Conservation (phyloP, 148 eudicot species). For the Rhododendron ovatum region DNA sequence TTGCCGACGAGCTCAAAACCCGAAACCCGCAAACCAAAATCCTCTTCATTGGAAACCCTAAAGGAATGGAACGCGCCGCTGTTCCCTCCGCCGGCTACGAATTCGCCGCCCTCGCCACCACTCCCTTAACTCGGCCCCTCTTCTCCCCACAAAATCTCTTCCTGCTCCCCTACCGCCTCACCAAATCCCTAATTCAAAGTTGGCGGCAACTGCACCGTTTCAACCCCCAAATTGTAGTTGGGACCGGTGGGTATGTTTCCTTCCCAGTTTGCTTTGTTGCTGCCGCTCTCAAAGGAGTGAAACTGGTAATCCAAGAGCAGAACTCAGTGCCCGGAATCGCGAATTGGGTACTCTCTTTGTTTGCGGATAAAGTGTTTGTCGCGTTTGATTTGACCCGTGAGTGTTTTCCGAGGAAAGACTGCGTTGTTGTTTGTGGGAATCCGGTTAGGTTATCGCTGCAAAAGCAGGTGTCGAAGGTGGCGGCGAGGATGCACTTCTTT, state of each 20-base stretch:
- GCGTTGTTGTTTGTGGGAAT: constrained; percentile 61
- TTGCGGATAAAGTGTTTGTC: constrained; percentile 51
- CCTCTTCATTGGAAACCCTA: constrained; percentile 47
- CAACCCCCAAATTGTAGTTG: constrained; percentile 52
- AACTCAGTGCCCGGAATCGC: constrained; percentile 46
- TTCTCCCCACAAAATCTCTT: constrained; percentile 31
- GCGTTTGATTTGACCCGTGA: constrained; percentile 50
- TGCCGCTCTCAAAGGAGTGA: constrained; percentile 38
- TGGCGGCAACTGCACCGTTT: constrained; percentile 37
- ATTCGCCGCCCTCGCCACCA: constrained; percentile 29
- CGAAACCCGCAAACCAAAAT: constrained; percentile 34
- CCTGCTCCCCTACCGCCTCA: constrained; percentile 28
- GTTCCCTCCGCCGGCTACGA: constrained; percentile 52
- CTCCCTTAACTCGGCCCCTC: constrained; percentile 34
- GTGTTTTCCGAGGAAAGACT: constrained; percentile 41
- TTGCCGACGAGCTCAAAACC: constrained; percentile 53
- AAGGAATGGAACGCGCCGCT: constrained; percentile 51
- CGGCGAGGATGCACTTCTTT: constrained; percentile 43
- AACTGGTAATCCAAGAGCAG: constrained; percentile 54
- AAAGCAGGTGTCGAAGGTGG: constrained; percentile 33
- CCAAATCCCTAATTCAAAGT: constrained; percentile 27
- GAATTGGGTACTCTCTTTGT: constrained; percentile 46
- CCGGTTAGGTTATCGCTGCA: constrained; percentile 50
- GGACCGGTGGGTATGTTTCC: constrained; percentile 64
- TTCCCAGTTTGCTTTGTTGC: constrained; percentile 42